A percentile compares a stretch with the other conserved stretches of the same genome.
These are phyloP conservation scores for Emergomyces africanus DNA, from an alignment of 2,329 filamentous ascomycete species.

Conservation along the genomic window DNA sequence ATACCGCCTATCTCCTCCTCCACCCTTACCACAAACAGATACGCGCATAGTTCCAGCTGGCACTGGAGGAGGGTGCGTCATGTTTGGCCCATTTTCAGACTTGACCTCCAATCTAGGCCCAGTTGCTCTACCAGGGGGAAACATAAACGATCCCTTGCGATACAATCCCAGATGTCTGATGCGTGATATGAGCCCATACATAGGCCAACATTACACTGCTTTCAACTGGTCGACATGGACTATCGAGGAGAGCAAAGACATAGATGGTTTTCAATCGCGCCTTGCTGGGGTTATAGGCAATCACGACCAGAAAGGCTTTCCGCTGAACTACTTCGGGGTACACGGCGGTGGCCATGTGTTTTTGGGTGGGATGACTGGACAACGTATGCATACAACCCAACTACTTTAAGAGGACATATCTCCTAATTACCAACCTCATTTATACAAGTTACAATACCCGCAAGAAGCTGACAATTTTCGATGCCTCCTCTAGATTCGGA, in stretches of 20 bases:
- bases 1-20: conserved; percentile 2
- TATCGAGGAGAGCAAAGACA: conserved; percentile 8
- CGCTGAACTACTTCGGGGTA: conserved; percentile 7
- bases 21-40: conserved; percentile 16
- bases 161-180: conserved; percentile 28
- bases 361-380: conserved; percentile 8
- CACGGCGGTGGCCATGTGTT: conserved; percentile 11
- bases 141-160: conserved; percentile 7
- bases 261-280: conserved; percentile 7
- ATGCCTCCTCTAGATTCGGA: conserved; percentile 5
- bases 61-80: conserved; percentile 19
- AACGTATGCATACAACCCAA: conserved; percentile 5
- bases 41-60: conserved; percentile 5
- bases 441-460: neutral
- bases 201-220: conserved; percentile 4
- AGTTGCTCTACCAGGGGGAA: neutral
- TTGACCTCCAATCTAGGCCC: conserved; percentile 29
- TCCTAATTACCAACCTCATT: no score
- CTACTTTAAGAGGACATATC: neutral
- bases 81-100: conserved; percentile 17
- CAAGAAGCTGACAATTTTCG: neutral
- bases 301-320: neutral
- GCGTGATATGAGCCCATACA: conserved; percentile 24
- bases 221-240: conserved; percentile 8
- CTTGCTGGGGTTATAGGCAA: conserved; percentile 6